These are phyloP conservation scores for Pyricularia grisea DNA, from an alignment of 2,329 filamentous ascomycete species.

Conservation along the genomic window DNA sequence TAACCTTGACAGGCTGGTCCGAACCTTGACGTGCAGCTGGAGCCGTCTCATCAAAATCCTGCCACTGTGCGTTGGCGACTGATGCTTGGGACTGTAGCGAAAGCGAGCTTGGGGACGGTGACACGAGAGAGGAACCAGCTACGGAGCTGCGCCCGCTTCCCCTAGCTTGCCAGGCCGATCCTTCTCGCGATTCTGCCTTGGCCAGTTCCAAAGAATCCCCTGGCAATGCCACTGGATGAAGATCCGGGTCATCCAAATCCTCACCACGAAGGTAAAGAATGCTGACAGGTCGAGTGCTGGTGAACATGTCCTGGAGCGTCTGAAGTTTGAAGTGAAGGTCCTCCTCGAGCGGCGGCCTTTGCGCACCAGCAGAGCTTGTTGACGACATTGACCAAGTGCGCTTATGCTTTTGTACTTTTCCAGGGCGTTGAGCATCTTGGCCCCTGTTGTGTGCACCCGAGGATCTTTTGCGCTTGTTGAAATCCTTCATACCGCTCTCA, in stretches of 20 bases:
- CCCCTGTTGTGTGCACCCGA: slow-evolving; percentile 32
- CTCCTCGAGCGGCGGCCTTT: slow-evolving; percentile 52
- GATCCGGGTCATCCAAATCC: slow-evolving; percentile 69
- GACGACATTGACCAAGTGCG: slow-evolving; percentile 94
- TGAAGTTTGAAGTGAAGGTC: slow-evolving; percentile 72
- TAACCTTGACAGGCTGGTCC: slow-evolving; percentile 43
- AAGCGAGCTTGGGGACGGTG: slow-evolving; percentile 56
- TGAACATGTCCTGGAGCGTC: slow-evolving; percentile 80
- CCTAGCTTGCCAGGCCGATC: slow-evolving; percentile 37
- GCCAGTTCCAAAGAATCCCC: slow-evolving; percentile 57
- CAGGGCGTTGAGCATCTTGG: slow-evolving; percentile 47
- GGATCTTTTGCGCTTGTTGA: slow-evolving; percentile 53
- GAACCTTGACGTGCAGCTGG: slow-evolving; percentile 30
- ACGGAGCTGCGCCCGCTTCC: slow-evolving; percentile 46
- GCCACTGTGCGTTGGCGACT: slow-evolving; percentile 39
- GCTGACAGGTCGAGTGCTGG: slow-evolving; percentile 69
- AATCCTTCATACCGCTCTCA: slow-evolving; percentile 58
- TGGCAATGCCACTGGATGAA: slow-evolving; percentile 64
- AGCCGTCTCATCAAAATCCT: slow-evolving; percentile 41
- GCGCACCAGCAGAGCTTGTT: slow-evolving; percentile 46
- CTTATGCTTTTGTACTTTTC: slow-evolving; percentile 86
- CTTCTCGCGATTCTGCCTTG: slow-evolving; percentile 39
- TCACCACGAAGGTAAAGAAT: slow-evolving; percentile 69
- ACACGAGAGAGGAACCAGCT: slow-evolving; percentile 51
- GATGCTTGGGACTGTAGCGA: slow-evolving; percentile 51